These are phyloP conservation scores for Sporothrix inflata DNA, from an alignment of 2,329 filamentous ascomycete species.

Conservation along the genomic window DNA sequence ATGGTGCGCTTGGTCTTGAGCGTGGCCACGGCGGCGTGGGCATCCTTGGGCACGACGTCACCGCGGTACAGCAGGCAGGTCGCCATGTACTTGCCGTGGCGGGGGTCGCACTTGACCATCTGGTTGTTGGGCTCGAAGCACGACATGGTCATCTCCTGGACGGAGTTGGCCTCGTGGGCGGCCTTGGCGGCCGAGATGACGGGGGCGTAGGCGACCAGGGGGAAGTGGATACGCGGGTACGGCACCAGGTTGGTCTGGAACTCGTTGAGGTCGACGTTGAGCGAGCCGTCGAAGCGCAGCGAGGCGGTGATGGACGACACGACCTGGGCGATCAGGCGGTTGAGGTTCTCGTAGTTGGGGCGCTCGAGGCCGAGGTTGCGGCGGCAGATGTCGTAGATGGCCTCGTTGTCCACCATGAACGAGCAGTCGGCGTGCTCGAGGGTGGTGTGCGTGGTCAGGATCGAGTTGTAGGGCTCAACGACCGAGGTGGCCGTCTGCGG, in stretches of 20 bases:
- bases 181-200: constrained; percentile 95
- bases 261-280: constrained; percentile 99
- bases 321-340: constrained; percentile 97
- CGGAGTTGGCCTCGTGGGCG: constrained; percentile 95
- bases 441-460: constrained; percentile 97
- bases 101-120: constrained; percentile 99
- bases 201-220: constrained; percentile 92
- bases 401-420: constrained; percentile 99
- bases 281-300: constrained; percentile 95
- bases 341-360: constrained; percentile 97
- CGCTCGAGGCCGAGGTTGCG: constrained; percentile 96
- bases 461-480: constrained; percentile 99
- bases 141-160: constrained; percentile 97
- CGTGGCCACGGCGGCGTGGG: constrained; percentile 86
- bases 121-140: constrained; percentile 99
- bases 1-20: constrained; percentile 99
- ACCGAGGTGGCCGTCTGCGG: constrained; percentile 96
- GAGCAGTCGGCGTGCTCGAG: constrained; percentile 99
- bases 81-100: constrained; percentile 99
- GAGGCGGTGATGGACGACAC: constrained; percentile 98
- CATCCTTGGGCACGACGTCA: constrained; percentile 96
- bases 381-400: constrained; percentile 99
- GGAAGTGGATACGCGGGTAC: constrained; percentile 99
- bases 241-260: constrained; percentile 99
- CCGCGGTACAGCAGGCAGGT: constrained; percentile 97